These are phyloP conservation scores for Hymenoscyphus repandus DNA, from an alignment of 2,329 filamentous ascomycete species.

Conservation along the genomic window DNA sequence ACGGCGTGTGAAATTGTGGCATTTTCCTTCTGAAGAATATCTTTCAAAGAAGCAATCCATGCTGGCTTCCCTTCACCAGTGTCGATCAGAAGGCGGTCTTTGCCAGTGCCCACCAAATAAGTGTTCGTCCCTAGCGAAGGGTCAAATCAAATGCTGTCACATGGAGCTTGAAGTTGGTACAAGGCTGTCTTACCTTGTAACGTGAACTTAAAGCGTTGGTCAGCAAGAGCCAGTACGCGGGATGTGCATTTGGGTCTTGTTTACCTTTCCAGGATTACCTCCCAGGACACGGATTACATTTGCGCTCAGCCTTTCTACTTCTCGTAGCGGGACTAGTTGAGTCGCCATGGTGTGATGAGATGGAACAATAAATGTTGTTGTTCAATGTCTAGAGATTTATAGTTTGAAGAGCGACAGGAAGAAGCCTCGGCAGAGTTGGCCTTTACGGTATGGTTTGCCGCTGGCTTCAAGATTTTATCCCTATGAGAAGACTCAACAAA, in stretches of 20 bases:
- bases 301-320: slow-evolving; percentile 72
- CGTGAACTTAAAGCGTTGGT: slow-evolving; percentile 42
- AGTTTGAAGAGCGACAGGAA: no score
- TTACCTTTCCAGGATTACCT: slow-evolving; percentile 81
- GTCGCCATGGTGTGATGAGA: slow-evolving; percentile 25
- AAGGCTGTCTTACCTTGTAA: slow-evolving; percentile 46
- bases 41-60: slow-evolving; percentile 65
- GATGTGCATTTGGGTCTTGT: slow-evolving; percentile 12
- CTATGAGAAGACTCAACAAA: no score
- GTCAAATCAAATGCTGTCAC: slow-evolving; percentile 8
- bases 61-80: slow-evolving; percentile 71
- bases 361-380: no score
- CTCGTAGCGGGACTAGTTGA: slow-evolving; percentile 45
- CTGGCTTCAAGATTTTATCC: no score
- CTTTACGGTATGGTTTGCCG: no score
- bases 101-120: slow-evolving; percentile 78
- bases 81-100: slow-evolving; percentile 74
- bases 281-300: slow-evolving; percentile 79
- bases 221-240: slow-evolving; percentile 7
- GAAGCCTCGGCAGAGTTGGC: no score
- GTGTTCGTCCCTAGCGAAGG: slow-evolving; percentile 82
- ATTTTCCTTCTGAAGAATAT: slow-evolving; percentile 61
- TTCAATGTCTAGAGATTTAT: no score
- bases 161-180: slow-evolving; percentile 33
- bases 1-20: slow-evolving; percentile 65